phyloP scores from a whole-genome alignment of 164 flowering plant genomes.

The Stephania yunnanensis region DNA sequence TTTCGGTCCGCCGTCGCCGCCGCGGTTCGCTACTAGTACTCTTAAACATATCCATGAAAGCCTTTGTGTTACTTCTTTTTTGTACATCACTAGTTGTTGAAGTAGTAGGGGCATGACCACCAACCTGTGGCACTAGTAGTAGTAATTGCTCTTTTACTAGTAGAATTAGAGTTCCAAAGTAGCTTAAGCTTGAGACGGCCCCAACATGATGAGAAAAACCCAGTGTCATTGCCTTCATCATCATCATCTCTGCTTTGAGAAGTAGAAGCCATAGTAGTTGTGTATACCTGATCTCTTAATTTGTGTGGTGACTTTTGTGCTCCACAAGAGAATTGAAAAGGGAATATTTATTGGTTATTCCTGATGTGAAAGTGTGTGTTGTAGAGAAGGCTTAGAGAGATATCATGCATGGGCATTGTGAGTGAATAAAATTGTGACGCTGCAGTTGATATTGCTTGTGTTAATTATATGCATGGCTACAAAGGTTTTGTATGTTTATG shows the following conservation, averaged over 20 bases:
- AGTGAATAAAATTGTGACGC: background rate
- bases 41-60: slow-evolving; percentile 2
- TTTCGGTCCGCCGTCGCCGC: background rate
- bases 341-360: background rate
- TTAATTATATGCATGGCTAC: background rate
- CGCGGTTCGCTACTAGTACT: no score
- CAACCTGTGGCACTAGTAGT: no score
- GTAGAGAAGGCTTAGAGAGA: background rate
- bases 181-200: slow-evolving; percentile 29
- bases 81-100: no score
- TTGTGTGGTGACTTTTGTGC: no score
- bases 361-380: background rate
- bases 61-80: no score
- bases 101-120: no score
- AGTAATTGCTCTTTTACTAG: background rate
- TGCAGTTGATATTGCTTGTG: background rate
- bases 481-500: no score
- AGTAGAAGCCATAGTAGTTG: background rate
- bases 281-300: no score
- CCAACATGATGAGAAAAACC: slow-evolving; percentile 28
- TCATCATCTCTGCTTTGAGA: background rate
- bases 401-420: background rate
- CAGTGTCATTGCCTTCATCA: background rate
- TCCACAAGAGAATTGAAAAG: no score
- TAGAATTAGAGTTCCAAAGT: slow-evolving; percentile 15